These are phyloP conservation scores for Boletus vermiculosoides DNA, from an alignment of 768 basidiomycete genomes.

Conservation along the genomic window DNA sequence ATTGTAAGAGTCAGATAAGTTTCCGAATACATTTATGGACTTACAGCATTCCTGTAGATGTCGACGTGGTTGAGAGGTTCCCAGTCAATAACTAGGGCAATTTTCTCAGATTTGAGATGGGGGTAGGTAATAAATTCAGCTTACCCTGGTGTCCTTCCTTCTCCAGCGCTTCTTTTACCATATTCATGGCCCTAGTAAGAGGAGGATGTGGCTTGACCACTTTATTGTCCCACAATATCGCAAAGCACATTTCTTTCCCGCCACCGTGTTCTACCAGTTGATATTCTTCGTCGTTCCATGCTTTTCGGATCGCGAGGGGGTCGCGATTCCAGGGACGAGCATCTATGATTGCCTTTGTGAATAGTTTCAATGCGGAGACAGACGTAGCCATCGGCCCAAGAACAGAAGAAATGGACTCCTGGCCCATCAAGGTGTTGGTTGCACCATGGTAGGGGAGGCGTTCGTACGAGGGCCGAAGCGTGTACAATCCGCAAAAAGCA, in stretches of 20 bases:
- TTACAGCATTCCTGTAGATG: constrained; percentile 29
- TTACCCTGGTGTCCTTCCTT: constrained; percentile 68
- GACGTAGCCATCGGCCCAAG: constrained; percentile 70
- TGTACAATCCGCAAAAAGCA: constrained; percentile 69
- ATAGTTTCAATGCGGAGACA: constrained; percentile 62
- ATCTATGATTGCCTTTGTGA: constrained; percentile 37
- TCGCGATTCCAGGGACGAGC: constrained; percentile 64
- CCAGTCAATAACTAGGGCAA: constrained; percentile 59
- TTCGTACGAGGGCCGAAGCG: constrained; percentile 67
- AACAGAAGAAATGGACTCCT: constrained; percentile 71
- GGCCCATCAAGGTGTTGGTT: constrained; percentile 66
- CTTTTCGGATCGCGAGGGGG: constrained; percentile 54
- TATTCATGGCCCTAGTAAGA: constrained; percentile 56
- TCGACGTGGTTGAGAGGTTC: constrained; percentile 50
- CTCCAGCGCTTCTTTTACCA: constrained; percentile 55
- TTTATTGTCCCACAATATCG: constrained; percentile 67
- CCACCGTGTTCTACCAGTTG: constrained; percentile 56
- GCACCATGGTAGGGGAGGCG: constrained; percentile 71
- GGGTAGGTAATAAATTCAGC: not conserved
- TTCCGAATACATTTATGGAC: not conserved
- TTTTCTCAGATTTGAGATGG: constrained; percentile 4
- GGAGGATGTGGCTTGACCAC: constrained; percentile 63
- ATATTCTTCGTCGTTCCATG: constrained; percentile 62
- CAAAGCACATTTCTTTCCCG: constrained; percentile 53
- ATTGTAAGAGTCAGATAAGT: not conserved